Evolutionary conservation across 2,329 filamentous ascomycete genomes (phyloP).

Genomic region (Cordyceps militaris): DNA sequence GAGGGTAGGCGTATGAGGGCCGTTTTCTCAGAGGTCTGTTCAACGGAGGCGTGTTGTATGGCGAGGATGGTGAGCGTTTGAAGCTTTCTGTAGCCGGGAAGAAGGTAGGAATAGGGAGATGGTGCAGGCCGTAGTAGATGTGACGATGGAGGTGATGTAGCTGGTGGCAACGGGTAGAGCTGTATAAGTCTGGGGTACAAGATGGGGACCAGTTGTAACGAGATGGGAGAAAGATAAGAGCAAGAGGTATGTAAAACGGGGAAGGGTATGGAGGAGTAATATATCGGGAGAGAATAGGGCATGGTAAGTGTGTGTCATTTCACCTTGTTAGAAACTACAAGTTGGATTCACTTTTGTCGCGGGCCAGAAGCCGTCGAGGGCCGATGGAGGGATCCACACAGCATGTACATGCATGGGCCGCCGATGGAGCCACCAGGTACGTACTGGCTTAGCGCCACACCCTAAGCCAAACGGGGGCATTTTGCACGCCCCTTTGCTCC

Average conservation of each 20-base stretch:
- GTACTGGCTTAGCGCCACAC: background rate
- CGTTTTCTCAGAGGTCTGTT: background rate
- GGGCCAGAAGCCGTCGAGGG: conserved; percentile 10
- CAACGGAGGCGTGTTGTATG: background rate
- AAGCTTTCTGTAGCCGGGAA: background rate
- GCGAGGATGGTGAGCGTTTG: background rate
- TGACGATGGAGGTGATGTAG: background rate
- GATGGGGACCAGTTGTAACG: background rate
- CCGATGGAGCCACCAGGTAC: background rate
- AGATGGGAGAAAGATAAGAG: background rate
- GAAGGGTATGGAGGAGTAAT: conserved; percentile 8
- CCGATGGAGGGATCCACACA: conserved; percentile 7
- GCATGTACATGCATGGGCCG: conserved; percentile 4
- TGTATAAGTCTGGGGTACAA: conserved; percentile 1
- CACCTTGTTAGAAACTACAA: background rate
- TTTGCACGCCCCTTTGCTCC: background rate
- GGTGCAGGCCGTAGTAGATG: background rate
- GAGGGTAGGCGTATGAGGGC: background rate
- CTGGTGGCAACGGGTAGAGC: background rate
- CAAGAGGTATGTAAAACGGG: background rate
- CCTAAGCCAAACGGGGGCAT: background rate
- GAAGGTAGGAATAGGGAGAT: background rate
- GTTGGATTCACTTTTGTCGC: background rate
- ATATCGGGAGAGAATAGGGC: background rate
- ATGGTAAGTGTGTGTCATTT: background rate